Percentiles rank a stretch among this genome's conserved stretches.
These are phyloP conservation scores for Colletotrichum theobromicola DNA, from an alignment of 2,329 filamentous ascomycete species.

Conservation along the genomic window DNA sequence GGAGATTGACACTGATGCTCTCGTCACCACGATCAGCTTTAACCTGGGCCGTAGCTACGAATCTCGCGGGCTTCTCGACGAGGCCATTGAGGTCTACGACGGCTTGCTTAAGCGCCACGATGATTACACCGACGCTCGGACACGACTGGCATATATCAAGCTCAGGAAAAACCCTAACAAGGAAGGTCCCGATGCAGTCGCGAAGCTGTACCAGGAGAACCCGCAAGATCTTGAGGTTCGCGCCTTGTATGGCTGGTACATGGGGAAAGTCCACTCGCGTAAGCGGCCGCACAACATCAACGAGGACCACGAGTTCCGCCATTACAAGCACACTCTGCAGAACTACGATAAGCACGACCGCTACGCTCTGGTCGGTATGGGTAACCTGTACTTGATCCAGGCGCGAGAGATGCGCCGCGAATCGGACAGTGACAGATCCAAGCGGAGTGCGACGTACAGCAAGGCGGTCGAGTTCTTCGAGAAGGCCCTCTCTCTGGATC, in stretches of 20 bases:
- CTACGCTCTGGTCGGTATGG: constrained; percentile 97
- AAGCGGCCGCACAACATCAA: constrained; percentile 81
- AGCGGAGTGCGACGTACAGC: constrained; percentile 83
- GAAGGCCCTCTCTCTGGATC: constrained; percentile 93
- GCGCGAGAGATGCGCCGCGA: constrained; percentile 95
- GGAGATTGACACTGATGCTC: constrained; percentile 82
- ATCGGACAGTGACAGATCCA: constrained; percentile 88
- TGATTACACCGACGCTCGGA: constrained; percentile 91
- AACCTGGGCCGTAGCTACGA: constrained; percentile 95
- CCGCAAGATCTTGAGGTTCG: constrained; percentile 89
- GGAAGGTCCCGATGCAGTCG: constrained; percentile 84
- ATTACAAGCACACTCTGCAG: constrained; percentile 96
- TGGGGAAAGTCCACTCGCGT: constrained; percentile 80
- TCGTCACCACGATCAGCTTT: constrained; percentile 96
- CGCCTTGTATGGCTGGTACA: constrained; percentile 93
- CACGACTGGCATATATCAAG: constrained; percentile 88
- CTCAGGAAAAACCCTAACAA: constrained; percentile 81
- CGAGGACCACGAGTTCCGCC: constrained; percentile 89
- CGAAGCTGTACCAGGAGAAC: constrained; percentile 84
- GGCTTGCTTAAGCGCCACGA: constrained; percentile 82
- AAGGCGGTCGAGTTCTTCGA: constrained; percentile 98
- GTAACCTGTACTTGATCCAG: constrained; percentile 85
- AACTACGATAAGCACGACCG: constrained; percentile 96
- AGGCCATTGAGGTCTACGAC: constrained; percentile 89
- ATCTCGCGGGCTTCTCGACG: constrained; percentile 77